Percentiles rank a stretch among this genome's conserved stretches.
Evolutionary conservation across 2,329 filamentous ascomycete species (phyloP).

Genomic region (Cordyceps javanica): DNA sequence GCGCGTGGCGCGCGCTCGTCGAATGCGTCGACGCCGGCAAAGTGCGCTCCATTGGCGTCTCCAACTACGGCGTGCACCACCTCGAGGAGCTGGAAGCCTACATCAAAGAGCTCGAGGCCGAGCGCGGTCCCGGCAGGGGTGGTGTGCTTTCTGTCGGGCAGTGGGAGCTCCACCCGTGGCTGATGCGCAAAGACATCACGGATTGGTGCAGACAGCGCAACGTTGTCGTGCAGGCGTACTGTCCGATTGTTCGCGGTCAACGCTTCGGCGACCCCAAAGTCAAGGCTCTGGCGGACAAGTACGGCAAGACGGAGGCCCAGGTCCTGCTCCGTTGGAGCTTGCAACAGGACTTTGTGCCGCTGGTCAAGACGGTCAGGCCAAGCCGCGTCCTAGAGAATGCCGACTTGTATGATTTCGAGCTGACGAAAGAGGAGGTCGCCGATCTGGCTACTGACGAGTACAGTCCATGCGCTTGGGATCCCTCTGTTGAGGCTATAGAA

Average conservation of each 20-base stretch:
- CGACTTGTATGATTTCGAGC: slow-evolving; percentile 48
- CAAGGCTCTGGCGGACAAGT: slow-evolving; percentile 60
- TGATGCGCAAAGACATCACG: slow-evolving; percentile 70
- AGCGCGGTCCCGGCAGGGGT: slow-evolving; percentile 53
- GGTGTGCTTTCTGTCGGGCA: slow-evolving; percentile 79
- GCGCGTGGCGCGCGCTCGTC: slow-evolving; percentile 57
- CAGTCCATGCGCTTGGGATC: slow-evolving; percentile 51
- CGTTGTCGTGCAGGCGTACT: slow-evolving; percentile 59
- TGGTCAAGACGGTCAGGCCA: slow-evolving; percentile 68
- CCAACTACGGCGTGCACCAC: slow-evolving; percentile 60
- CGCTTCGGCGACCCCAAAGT: slow-evolving; percentile 65
- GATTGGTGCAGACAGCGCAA: slow-evolving; percentile 64
- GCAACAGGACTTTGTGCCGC: slow-evolving; percentile 68
- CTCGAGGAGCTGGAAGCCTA: slow-evolving; percentile 54
- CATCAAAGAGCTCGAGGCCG: slow-evolving; percentile 54
- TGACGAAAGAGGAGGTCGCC: slow-evolving; percentile 46
- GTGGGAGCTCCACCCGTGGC: slow-evolving; percentile 88
- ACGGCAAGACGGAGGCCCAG: slow-evolving; percentile 69
- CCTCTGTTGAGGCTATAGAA: slow-evolving; percentile 42
- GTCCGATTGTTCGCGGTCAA: slow-evolving; percentile 58
- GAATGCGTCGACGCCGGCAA: slow-evolving; percentile 57
- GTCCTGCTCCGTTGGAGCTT: slow-evolving; percentile 74
- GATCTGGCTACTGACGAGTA: slow-evolving; percentile 46
- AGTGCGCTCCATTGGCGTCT: slow-evolving; percentile 56
- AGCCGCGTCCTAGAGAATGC: slow-evolving; percentile 61